Percentiles rank a stretch among this genome's conserved stretches.
Evolutionary conservation across 208 protist species (phyloP).

Genomic region (Wallacemonas rigidus): DNA sequence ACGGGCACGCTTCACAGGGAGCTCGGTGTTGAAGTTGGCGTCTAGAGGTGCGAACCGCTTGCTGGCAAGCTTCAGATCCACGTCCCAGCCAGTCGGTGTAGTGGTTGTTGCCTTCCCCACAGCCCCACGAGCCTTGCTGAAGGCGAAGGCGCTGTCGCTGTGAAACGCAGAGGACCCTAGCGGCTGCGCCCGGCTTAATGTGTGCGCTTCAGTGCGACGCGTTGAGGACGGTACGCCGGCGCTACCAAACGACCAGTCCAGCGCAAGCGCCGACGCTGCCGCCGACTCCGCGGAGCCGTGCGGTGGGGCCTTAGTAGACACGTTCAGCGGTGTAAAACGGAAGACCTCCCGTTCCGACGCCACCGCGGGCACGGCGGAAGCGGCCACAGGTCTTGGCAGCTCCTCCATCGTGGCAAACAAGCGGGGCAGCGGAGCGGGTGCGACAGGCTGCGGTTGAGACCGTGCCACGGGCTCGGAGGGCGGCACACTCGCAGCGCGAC

Average conservation of each 20-base stretch:
- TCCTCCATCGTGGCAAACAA: neutral
- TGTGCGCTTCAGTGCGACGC: conserved; percentile 18
- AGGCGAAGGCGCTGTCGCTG: conserved; percentile 5
- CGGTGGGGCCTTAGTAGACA: too few species aligned
- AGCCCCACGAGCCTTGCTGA: neutral
- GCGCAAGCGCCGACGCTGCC: neutral
- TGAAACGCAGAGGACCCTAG: neutral
- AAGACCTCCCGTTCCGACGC: neutral
- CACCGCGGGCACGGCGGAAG: neutral
- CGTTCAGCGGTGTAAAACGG: conserved; percentile 3
- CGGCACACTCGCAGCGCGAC: too few species aligned
- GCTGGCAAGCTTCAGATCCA: neutral
- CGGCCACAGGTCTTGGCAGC: neutral
- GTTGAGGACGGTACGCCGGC: neutral
- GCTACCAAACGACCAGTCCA: conserved; percentile 6
- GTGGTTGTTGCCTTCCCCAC: neutral
- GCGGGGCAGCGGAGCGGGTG: neutral
- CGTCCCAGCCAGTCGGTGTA: conserved; percentile 6
- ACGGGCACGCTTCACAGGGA: conserved; percentile 1
- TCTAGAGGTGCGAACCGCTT: conserved; percentile 13
- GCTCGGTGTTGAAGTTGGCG: neutral
- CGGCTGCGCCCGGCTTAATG: neutral
- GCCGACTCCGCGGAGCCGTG: too few species aligned
- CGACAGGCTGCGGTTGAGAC: neutral
- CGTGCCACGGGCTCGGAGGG: neutral